phyloP scores from a whole-genome alignment of 495 filamentous ascomycete genomes.

The Sphaerosporella brunnea region DNA sequence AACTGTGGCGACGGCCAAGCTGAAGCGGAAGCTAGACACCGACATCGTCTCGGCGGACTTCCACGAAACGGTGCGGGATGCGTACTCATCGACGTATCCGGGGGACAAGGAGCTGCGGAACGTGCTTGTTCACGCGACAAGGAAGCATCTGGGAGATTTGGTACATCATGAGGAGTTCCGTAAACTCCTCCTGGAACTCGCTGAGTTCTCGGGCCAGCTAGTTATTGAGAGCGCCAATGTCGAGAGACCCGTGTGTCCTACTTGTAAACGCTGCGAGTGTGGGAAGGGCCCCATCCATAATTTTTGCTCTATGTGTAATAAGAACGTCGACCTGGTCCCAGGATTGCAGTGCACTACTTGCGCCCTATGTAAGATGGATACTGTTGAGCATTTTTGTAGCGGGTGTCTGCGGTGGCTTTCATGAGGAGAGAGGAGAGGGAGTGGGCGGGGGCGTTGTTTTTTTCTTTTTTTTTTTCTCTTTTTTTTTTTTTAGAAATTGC shows the following conservation, averaged over 20 bases:
- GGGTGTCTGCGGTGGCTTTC: neutral
- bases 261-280: neutral
- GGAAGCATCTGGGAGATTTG: constrained; percentile 2
- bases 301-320: neutral
- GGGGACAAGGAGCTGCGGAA: neutral
- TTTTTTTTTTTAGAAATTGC: neutral
- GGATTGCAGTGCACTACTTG: neutral
- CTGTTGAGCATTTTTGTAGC: neutral
- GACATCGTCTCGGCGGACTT: constrained; percentile 1
- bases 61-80: neutral
- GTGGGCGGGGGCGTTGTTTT: no score
- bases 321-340: neutral
- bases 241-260: neutral
- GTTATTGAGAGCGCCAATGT: neutral
- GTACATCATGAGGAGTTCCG: neutral
- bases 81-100: neutral
- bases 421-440: no score
- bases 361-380: neutral
- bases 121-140: neutral
- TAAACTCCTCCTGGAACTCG: neutral
- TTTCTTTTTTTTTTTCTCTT: neutral
- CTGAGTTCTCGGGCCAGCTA: constrained; percentile 1
- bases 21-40: neutral
- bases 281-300: neutral
- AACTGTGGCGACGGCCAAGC: neutral